phyloP scores from a whole-genome alignment of 2,329 filamentous ascomycete genomes.

The Fusarium guadeloupense region DNA sequence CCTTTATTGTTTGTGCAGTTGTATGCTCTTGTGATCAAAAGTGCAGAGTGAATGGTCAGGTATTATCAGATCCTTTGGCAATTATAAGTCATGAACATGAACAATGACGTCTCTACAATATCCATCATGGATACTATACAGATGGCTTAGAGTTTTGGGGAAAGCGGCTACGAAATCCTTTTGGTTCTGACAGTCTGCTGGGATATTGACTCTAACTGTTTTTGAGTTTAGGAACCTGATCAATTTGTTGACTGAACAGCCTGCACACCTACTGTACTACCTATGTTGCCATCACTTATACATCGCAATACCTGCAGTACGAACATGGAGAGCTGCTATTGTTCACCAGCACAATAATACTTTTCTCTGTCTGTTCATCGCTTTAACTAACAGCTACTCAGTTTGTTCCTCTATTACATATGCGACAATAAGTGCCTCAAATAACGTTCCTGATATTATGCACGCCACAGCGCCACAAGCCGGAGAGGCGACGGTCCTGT shows the following conservation, averaged over 20 bases:
- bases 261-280: no score
- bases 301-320: not conserved
- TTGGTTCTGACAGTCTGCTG: not conserved
- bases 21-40: not conserved
- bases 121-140: no score
- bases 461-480: conserved; percentile 26
- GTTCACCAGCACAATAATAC: not conserved
- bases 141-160: not conserved
- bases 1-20: not conserved
- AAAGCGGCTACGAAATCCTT: not conserved
- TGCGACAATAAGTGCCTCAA: conserved; percentile 19
- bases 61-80: not conserved
- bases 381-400: not conserved
- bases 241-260: not conserved
- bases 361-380: not conserved
- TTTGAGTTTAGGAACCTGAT: not conserved
- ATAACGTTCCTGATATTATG: not conserved
- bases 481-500: not conserved
- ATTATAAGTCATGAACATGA: no score
- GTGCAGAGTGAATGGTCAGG: not conserved
- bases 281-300: not conserved
- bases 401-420: not conserved
- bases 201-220: not conserved
- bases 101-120: not conserved
- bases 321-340: not conserved